Evolutionary conservation across 2,329 filamentous ascomycete genomes (phyloP), one percentile per base, ranked within the genome.

Genomic region (Fusarium papillatum): DNA sequence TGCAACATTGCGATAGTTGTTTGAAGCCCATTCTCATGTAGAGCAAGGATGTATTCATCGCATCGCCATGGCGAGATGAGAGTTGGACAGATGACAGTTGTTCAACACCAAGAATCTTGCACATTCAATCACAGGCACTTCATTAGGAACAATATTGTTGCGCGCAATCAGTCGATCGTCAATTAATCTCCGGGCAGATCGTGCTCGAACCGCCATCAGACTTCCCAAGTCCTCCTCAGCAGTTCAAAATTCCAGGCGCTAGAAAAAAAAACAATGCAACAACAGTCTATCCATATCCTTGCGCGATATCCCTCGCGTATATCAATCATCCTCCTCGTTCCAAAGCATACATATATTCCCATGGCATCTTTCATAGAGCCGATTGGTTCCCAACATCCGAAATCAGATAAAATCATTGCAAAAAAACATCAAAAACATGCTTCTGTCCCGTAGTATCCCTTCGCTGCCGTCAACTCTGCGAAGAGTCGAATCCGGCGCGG

Each of bases 391-490:
- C 39, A 43, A 43, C 38, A 69, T 67, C 38, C 64, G 57, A 53
- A 60, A 39, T 26, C 63, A 71, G 50, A 39, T 43, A 62, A 64
- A 43, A 61, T 53, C 60, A 68, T 66, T 59, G 36, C 46, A 57
- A 61, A 71, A 71, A 70, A 61, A 38, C 46, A 60, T 60, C 71
- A 70, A 61, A 72, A 70, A 66, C 48, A 68, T 69, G 67, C 71
- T 76, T 70, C 67, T 78, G 75, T 77, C 71, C 75, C 64, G 71
- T 78, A 55, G 46, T 66, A 53, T 74, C 73, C 75, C 63, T 69
- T 74, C 68, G 73, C 75, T 66, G 46, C 46, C 68, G 66, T 62
- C 53, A 29, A 46, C 76, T 76, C 71, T 64, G 59, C 19, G 67
- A 73, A 76, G 76, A 76, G 74, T 53, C 26, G 71, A 76, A 72